These are phyloP conservation scores for Amaranthus tricolor DNA, from an alignment of 179 eudicot species.

Conservation along the genomic window DNA sequence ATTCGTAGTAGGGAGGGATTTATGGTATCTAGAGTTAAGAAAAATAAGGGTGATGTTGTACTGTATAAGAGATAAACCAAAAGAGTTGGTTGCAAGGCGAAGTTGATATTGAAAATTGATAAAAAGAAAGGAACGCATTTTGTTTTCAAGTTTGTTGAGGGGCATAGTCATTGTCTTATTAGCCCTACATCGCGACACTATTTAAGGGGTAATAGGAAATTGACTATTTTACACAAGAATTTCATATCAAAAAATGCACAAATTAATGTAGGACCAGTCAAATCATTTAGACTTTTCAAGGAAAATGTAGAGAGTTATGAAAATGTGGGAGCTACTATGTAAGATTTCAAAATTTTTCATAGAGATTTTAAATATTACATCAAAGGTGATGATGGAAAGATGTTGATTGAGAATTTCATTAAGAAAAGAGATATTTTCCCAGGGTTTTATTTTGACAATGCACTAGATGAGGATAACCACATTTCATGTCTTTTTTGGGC, in stretches of 20 bases:
- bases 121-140: too few species aligned
- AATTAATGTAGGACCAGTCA: too few species aligned
- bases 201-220: background rate
- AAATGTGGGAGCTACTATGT: background rate
- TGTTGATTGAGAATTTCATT: background rate
- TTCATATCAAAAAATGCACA: background rate
- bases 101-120: too few species aligned
- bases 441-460: conserved; percentile 8
- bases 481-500: conserved; percentile 10
- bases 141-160: background rate
- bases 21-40: too few species aligned
- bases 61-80: too few species aligned
- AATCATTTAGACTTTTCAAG: background rate
- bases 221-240: background rate
- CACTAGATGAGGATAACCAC: conserved; percentile 10
- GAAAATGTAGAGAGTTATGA: background rate
- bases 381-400: conserved; percentile 4
- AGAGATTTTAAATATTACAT: background rate
- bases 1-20: too few species aligned
- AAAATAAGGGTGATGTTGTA: too few species aligned
- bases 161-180: background rate
- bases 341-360: background rate
- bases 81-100: too few species aligned
- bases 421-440: background rate
- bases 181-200: background rate